A percentile compares a stretch with the other conserved stretches of the same genome.
Evolutionary conservation across 2,329 filamentous ascomycete genomes (phyloP).

Genomic region (Calonectria ilicicola): DNA sequence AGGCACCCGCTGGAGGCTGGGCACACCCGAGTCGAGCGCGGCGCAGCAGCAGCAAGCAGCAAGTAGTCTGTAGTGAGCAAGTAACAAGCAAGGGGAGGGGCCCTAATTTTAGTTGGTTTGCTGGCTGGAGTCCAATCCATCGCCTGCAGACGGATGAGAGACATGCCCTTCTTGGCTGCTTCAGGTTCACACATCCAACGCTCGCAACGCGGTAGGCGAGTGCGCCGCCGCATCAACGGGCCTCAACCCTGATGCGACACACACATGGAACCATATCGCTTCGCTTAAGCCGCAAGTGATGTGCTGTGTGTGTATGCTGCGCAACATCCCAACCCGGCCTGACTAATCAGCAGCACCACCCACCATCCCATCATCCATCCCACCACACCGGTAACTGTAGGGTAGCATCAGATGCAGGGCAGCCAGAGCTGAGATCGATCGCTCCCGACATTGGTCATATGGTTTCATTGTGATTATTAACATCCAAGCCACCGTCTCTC

Average conservation of each 20-base stretch:
- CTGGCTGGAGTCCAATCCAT: background rate
- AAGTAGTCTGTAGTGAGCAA: too few relatives aligned
- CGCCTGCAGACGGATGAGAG: background rate
- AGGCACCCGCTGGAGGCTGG: too few relatives aligned
- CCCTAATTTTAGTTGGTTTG: background rate
- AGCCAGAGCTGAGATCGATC: background rate
- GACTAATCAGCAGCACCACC: background rate
- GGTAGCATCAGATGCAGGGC: background rate
- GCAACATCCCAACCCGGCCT: too few relatives aligned
- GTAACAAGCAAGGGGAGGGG: background rate
- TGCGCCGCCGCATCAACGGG: background rate
- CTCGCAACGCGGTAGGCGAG: background rate
- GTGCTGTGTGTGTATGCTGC: too few relatives aligned
- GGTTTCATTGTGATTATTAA: background rate
- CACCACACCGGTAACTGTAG: background rate
- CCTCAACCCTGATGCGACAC: background rate
- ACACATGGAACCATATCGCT: background rate
- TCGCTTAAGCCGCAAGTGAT: background rate
- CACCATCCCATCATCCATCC: background rate
- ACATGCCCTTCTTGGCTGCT: background rate
- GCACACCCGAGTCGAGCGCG: background rate
- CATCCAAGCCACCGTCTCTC: background rate
- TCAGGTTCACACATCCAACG: background rate
- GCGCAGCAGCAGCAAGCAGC: background rate
- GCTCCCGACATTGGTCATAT: background rate